Base-by-base conservation (phyloP, 768 basidiomycete genomes). In the Tephrocybe rancida region DNA sequence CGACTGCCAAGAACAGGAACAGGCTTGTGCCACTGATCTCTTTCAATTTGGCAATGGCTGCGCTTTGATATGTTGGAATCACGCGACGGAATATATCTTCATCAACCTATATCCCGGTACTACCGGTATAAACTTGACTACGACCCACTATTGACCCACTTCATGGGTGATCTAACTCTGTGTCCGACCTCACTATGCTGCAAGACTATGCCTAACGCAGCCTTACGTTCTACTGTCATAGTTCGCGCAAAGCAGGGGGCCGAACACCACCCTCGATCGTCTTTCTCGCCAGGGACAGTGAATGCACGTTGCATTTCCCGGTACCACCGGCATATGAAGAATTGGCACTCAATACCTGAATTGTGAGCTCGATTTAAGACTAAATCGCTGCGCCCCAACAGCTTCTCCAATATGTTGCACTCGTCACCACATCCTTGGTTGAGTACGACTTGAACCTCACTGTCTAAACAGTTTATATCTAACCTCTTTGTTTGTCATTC, bases 51-150 rank as follows among this genome's bases (percentile, higher is more conserved):
- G n/a, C 25, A 8, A 7, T n/a, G 7, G 32, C 41, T 54, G 39
- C 22, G 30, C 35, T 29, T 46, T 42, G 30, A 35, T 52, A 21
- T 44, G 22, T 21, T 16, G 26, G 6, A 25, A 32, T 56, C 52
- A 51, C 56, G 41, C 24, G 56, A 22, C 22, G 24, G n/a, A 4
- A 42, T 19, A 27, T 35, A 37, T 48, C 22, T 45, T 16, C 55
- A 65, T 52, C 50, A 46, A 58, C 59, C 35, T 53, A 59, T 71
- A 68, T 71, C 65, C 70, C 72, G 70, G 63, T 60, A 56, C 60
- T 42, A 68, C 66, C 70, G 70, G 72, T 61, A 72, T 69, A 75
- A 70, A 70, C 71, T 63, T 67, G 62, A 58, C 65, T 63, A 64
- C 67, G 52, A 63, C 45, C 59, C 64, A 64, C 65, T 57, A 58